Evolutionary conservation across 2,329 filamentous ascomycete genomes (phyloP), one percentile per base, ranked within the genome.

Genomic region (Beauveria pseudobassiana): DNA sequence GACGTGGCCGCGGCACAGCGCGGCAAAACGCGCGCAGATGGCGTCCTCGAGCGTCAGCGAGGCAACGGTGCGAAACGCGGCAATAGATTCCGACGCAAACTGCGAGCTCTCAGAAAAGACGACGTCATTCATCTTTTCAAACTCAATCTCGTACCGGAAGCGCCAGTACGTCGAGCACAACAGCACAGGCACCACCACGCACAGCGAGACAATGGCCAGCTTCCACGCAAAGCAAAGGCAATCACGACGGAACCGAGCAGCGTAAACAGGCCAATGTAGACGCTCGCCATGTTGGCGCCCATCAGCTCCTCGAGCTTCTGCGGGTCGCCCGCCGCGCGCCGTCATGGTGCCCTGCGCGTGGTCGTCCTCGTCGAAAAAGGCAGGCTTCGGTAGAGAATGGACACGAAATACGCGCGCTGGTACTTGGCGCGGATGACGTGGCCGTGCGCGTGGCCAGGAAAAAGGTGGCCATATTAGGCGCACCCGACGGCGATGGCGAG

Each of bases 171-270:
- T 78, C 0, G 79, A 76, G 5, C 71, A 60, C 3, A 84, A 65
- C 50, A 78, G 75, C 24, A 85, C 69, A 0, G 82, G 82, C 59
- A 83, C 72, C 6, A 82, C 81, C 9, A 88, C 83, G 66, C 85
- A 88, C 9, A 86, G 75, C 0, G 83, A 81, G 0, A 93, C 86
- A 0, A 91, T 74, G 0, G 87, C 84, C 9, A 93, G 78, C 70
- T 91, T 93, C 90, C 90, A 93, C 1, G 87, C 87, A 69, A 88
- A 91, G 4, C 81, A 77, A 67, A 91, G 1, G 87, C 80, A 57
- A 93, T 87, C 49, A 81, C 76, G 16, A 90, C 73, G 8, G 83
- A 84, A 0, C 88, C 89, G 9, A 84, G 67, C 3, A 93, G 73
- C 54, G 83, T 87, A 69, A 90, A 87, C 24, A 88, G 69, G 9